phyloP scores from a whole-genome alignment of 2,329 filamentous ascomycete genomes.

The Calonectria hongkongensis region DNA sequence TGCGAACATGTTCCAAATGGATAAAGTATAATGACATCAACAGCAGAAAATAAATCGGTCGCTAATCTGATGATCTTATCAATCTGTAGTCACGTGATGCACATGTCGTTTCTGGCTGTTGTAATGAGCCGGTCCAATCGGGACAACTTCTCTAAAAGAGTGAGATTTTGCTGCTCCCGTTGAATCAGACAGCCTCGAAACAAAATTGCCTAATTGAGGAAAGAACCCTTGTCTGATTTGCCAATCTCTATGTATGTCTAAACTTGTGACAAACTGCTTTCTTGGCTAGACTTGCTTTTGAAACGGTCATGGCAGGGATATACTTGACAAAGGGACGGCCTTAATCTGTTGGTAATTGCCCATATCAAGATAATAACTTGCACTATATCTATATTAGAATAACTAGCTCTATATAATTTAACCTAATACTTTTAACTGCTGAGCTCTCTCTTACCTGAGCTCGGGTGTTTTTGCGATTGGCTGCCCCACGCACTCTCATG shows the following conservation, averaged over 20 bases:
- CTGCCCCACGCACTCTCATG: too few relatives aligned
- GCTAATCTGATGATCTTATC: background rate
- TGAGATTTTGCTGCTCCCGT: too few relatives aligned
- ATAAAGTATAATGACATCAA: background rate
- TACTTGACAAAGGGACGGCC: background rate
- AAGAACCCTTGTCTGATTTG: background rate
- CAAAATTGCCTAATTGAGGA: conserved; percentile 4
- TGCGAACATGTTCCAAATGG: too few relatives aligned
- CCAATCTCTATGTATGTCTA: background rate
- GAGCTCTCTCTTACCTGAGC: too few relatives aligned
- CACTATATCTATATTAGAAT: too few relatives aligned
- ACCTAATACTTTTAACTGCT: too few relatives aligned
- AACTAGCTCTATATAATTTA: too few relatives aligned
- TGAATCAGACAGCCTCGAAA: background rate
- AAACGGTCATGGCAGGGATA: background rate
- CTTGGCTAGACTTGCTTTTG: background rate
- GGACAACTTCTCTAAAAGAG: background rate
- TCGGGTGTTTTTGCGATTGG: too few relatives aligned
- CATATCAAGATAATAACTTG: too few relatives aligned
- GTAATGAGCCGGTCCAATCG: background rate
- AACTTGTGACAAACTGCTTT: background rate
- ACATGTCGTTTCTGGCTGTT: background rate
- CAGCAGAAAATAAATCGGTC: background rate
- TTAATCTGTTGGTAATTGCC: too few relatives aligned
- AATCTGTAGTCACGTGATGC: background rate